These are phyloP conservation scores for Lachnellula arida DNA, from an alignment of 2,329 filamentous ascomycete genomes.

Conservation along the genomic window DNA sequence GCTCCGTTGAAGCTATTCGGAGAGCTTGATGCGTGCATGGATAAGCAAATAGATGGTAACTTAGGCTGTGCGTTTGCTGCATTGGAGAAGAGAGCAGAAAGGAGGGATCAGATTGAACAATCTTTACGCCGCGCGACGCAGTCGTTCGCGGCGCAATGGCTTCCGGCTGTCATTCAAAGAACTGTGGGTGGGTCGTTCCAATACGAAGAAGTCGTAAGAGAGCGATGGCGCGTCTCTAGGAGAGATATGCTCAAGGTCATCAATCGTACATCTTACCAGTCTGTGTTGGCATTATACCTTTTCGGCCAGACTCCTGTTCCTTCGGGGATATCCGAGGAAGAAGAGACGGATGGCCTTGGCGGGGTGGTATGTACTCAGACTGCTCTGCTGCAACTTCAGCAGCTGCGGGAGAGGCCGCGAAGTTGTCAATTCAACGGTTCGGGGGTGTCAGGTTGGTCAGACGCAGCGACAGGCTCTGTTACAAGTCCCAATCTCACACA, in stretches of 20 bases:
- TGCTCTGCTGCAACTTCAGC: background rate
- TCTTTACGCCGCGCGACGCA: background rate
- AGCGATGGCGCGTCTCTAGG: background rate
- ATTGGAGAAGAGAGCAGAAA: background rate
- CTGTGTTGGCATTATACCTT: background rate
- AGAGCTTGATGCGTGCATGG: background rate
- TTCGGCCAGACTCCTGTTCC: background rate
- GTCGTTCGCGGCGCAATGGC: background rate
- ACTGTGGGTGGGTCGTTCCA: background rate
- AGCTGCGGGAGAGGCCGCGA: background rate
- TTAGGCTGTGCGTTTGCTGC: background rate
- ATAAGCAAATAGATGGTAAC: background rate
- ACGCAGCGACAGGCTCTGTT: background rate
- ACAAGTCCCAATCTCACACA: background rate
- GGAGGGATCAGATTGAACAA: background rate
- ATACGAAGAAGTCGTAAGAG: background rate
- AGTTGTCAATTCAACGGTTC: background rate
- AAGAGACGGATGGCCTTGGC: background rate
- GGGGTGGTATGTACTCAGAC: background rate
- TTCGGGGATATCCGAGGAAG: background rate
- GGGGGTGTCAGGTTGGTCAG: background rate
- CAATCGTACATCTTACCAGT: background rate
- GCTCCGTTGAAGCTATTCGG: background rate
- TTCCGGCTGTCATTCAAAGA: background rate
- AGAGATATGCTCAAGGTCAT: background rate